Evolutionary conservation across 2,329 filamentous ascomycete species (phyloP).

Genomic region (Elsinoe batatas): DNA sequence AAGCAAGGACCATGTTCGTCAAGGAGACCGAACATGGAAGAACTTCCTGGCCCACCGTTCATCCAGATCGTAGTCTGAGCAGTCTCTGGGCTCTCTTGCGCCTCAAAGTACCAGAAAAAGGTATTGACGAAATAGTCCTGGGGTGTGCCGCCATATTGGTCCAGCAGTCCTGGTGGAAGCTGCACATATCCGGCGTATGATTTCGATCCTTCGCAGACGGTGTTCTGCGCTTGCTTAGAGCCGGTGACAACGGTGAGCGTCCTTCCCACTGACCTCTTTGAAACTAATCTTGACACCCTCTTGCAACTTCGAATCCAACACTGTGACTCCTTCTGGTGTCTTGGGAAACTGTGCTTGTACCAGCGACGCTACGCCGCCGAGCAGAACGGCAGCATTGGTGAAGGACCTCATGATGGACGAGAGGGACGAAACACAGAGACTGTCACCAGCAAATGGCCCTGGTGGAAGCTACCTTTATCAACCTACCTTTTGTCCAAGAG

Average conservation of each 20-base stretch:
- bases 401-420: neutral
- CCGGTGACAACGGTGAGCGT: neutral
- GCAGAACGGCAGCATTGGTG: neutral
- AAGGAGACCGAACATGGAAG: constrained; percentile 56
- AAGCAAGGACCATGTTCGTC: constrained; percentile 48
- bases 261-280: constrained; percentile 31
- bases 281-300: constrained; percentile 37
- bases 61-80: constrained; percentile 54
- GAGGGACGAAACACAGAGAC: neutral
- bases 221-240: neutral
- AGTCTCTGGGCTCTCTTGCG: constrained; percentile 39
- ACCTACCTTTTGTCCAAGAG: no score
- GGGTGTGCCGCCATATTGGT: constrained; percentile 19
- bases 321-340: constrained; percentile 31
- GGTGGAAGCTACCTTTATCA: neutral
- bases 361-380: neutral
- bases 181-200: constrained; percentile 31
- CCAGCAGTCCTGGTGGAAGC: constrained; percentile 19
- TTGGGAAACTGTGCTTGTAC: constrained; percentile 29
- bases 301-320: constrained; percentile 33
- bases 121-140: constrained; percentile 49
- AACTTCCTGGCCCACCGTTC: constrained; percentile 57
- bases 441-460: no score
- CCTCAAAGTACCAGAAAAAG: constrained; percentile 58
- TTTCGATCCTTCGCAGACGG: constrained; percentile 40